Evolutionary conservation across 1,139 yeast species (phyloP), one percentile per base, ranked within the genome.

Genomic region (Entelexis sorbosivorans): DNA sequence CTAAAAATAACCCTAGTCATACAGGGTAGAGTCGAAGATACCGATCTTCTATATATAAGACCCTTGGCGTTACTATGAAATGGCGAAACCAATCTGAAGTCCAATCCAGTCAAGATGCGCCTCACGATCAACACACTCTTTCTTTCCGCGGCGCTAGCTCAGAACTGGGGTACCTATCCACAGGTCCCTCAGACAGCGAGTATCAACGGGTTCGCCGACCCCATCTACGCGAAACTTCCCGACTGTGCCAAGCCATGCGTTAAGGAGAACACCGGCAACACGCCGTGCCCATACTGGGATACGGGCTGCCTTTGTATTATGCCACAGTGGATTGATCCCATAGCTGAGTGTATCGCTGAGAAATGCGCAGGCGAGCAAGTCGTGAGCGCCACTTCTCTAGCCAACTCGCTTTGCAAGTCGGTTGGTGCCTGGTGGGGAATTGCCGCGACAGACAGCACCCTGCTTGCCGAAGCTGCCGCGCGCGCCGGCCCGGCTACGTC

Each of bases 261-360:
- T 6, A 10, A 13, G 14, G 33, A 26, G 33, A 39, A 9, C n/a
- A 26, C 33, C 5, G 33, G 33, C 20, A 39, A 39, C 22, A 39
- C 43, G 7, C 43, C 43, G 9, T 39, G 43, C 33, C 43, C 43
- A 5, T 39, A 39, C 33, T 39, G 43, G 43, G 43, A 39, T n/a
- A 39, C 43, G 9, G 43, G 43, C 3, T 39, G 43, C 22, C 32
- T 39, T 22, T 39, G 43, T 13, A 13, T 39, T n/a, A 39, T 39
- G 43, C 43, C 43, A 2, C 43, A 39, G 33, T 39, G 32, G 33
- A 16, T 28, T n/a, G 22, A 28, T 14, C 43, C 43, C n/a, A 33
- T 39, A 14, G 43, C 43, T 14, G 43, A 39, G 11, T 39, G 43
- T 13, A 24, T 39, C 22, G 43, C 43, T 11, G 5, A 26, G 33